Conservation (phyloP, 495 filamentous ascomycete species). For the Neurospora sp. region DNA sequence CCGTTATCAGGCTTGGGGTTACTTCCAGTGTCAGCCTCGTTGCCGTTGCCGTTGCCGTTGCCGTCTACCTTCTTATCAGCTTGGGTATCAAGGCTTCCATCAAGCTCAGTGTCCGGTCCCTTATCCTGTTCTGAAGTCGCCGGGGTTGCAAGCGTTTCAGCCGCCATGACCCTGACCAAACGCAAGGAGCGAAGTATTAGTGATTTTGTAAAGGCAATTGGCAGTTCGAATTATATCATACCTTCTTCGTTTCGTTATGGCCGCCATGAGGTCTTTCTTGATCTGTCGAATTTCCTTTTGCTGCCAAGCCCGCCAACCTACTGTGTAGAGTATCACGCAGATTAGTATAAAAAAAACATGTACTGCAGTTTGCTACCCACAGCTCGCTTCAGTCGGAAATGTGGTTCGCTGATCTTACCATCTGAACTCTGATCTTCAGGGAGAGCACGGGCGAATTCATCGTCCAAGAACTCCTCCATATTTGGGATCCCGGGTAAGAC, state of each 20-base stretch:
- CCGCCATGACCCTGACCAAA: not conserved
- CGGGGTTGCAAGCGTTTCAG: not conserved
- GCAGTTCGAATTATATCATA: no score
- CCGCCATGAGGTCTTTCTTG: no score
- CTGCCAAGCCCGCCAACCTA: no score
- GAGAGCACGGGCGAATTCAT: fast-evolving
- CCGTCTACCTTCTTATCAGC: not conserved
- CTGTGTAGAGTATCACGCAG: no score
- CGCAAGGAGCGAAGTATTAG: not conserved
- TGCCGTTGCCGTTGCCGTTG: not conserved
- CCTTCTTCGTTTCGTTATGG: no score
- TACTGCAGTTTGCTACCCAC: no score
- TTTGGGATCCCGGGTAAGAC: not conserved
- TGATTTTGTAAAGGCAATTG: not conserved
- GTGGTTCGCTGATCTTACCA: not conserved
- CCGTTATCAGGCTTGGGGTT: not conserved
- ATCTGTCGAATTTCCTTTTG: no score
- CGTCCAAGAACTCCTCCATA: not conserved
- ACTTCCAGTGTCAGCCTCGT: not conserved
- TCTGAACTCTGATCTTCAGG: not conserved
- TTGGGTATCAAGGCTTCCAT: not conserved
- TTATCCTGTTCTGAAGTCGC: not conserved
- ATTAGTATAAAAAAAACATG: no score
- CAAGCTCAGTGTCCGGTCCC: not conserved
- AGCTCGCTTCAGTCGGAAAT: no score